These are phyloP conservation scores for Apiospora rasikravindrae DNA, from an alignment of 2,329 filamentous ascomycete species.

Conservation along the genomic window DNA sequence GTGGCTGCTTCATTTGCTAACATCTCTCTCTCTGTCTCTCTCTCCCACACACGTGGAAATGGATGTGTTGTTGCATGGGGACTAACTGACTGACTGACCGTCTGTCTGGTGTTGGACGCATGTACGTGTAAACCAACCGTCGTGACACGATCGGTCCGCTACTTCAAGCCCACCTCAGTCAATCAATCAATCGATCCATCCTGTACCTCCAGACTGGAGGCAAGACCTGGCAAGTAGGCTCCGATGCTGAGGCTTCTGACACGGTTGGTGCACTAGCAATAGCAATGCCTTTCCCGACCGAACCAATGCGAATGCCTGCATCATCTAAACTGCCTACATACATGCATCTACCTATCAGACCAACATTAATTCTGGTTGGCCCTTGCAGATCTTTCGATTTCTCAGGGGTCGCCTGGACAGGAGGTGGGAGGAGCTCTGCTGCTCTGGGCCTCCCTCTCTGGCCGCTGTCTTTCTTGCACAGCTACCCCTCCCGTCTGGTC, in stretches of 20 bases:
- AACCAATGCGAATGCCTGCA: neutral
- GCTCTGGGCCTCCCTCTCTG: neutral
- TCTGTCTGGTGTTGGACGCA: constrained; percentile 5
- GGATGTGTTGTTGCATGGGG: neutral
- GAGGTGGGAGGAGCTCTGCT: neutral
- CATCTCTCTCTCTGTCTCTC: neutral
- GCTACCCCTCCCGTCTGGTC: neutral
- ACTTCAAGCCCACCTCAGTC: constrained; percentile 9
- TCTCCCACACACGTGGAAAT: neutral
- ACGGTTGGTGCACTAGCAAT: neutral
- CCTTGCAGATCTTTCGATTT: constrained; percentile 10
- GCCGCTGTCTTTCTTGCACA: neutral
- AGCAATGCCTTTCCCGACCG: too few species aligned
- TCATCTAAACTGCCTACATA: neutral
- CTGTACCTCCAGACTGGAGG: neutral
- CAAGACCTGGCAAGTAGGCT: neutral
- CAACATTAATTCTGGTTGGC: neutral
- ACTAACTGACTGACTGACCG: neutral
- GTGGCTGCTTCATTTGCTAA: neutral
- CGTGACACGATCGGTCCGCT: neutral
- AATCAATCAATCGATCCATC: neutral
- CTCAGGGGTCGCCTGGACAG: neutral
- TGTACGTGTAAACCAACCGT: constrained; percentile 14
- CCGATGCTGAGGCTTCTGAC: neutral
- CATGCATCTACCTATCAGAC: neutral